Conservation (phyloP, 2,329 filamentous ascomycete genomes). For the Ophiocordyceps camponoti-leonardi region DNA sequence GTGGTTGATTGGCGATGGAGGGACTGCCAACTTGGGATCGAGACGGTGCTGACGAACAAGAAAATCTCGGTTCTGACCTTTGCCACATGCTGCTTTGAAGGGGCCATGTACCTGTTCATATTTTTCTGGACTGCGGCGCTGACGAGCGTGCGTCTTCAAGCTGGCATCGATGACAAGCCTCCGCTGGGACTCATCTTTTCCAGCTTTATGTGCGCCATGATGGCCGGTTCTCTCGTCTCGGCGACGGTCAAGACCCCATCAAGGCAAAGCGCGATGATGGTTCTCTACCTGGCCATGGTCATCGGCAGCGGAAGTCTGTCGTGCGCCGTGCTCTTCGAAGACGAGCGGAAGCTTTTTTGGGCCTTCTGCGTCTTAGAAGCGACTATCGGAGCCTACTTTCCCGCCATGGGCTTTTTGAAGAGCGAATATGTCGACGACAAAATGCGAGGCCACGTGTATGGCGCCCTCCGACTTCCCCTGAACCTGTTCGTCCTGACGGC, state of each 20-base stretch:
- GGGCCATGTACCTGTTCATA: slow-evolving; percentile 44
- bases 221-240: slow-evolving; percentile 28
- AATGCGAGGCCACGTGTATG: slow-evolving; percentile 35
- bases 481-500: slow-evolving; percentile 34
- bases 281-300: slow-evolving; percentile 17
- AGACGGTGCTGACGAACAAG: slow-evolving; percentile 1
- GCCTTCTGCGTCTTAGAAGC: slow-evolving; percentile 38
- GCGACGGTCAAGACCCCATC: background rate
- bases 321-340: slow-evolving; percentile 21
- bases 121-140: slow-evolving; percentile 44
- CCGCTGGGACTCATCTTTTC: slow-evolving; percentile 35
- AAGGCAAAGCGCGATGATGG: slow-evolving; percentile 8
- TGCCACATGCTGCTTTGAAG: slow-evolving; percentile 40
- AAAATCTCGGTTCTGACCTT: slow-evolving; percentile 31
- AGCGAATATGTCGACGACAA: slow-evolving; percentile 34
- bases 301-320: slow-evolving; percentile 19
- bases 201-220: slow-evolving; percentile 39
- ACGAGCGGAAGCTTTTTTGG: slow-evolving; percentile 31
- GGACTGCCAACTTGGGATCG: background rate
- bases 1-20: background rate
- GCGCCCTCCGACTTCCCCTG: slow-evolving; percentile 36
- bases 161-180: slow-evolving; percentile 10
- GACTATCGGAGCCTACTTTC: slow-evolving; percentile 40
- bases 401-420: slow-evolving; percentile 36
- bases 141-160: slow-evolving; percentile 18